These are phyloP conservation scores for Micractinium sp. DNA, from an alignment of 139 green algal genomes.

Conservation along the genomic window DNA sequence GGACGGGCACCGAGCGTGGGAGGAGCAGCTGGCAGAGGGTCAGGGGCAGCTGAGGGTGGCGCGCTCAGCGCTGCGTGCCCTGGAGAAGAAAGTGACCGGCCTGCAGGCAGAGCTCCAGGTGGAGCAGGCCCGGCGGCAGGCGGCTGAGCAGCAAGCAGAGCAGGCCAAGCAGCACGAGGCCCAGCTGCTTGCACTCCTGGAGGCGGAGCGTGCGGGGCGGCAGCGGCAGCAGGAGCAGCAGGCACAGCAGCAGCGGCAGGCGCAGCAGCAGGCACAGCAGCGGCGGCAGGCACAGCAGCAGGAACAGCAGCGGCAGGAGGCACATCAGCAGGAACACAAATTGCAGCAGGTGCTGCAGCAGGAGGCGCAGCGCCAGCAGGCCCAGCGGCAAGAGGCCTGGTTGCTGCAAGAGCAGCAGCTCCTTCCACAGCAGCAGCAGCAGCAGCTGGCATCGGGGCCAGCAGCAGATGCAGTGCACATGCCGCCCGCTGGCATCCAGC, in stretches of 20 bases:
- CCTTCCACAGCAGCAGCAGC: background rate
- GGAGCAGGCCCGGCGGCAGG: background rate
- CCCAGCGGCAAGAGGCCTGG: background rate
- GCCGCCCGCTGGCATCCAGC: too few species aligned
- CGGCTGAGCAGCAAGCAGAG: background rate
- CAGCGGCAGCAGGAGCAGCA: background rate
- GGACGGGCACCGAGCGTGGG: background rate
- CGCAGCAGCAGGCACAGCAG: background rate
- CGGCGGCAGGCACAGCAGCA: background rate
- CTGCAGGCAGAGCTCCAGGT: background rate
- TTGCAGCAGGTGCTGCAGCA: too few species aligned
- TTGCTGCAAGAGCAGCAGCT: background rate
- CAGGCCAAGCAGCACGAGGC: background rate
- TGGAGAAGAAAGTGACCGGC: conserved; percentile 8
- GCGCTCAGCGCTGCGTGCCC: conserved; percentile 1
- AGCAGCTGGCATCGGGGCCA: background rate
- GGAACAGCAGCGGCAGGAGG: background rate
- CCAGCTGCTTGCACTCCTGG: background rate
- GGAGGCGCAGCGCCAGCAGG: background rate
- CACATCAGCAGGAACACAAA: too few species aligned
- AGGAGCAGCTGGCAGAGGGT: background rate
- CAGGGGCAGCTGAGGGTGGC: conserved; percentile 4
- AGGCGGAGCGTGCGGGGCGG: background rate
- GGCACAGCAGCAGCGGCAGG: background rate
- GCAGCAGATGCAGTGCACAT: background rate